Conservation (phyloP, 2,329 filamentous ascomycete species). For the Simplicillium sp. region DNA sequence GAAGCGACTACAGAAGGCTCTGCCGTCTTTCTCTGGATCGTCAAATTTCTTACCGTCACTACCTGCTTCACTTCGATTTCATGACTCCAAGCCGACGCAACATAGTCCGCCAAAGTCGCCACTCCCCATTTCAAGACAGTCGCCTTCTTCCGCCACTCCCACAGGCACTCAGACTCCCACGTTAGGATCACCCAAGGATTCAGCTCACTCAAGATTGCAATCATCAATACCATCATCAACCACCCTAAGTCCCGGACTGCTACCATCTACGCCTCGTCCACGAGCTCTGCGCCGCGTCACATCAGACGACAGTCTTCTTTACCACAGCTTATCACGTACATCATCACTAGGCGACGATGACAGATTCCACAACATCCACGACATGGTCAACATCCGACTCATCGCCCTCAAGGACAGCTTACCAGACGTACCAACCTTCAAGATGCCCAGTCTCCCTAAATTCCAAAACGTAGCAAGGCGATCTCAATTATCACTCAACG, state of each 20-base stretch:
- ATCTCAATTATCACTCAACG: constrained; percentile 22
- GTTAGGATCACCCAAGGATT: too few relatives aligned
- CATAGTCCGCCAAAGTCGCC: constrained; percentile 10
- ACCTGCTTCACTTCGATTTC: constrained; percentile 14
- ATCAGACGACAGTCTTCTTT: constrained; percentile 66
- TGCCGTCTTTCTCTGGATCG: constrained; percentile 38
- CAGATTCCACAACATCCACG: constrained; percentile 68
- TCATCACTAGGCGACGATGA: constrained; percentile 80
- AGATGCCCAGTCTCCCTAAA: constrained; percentile 53
- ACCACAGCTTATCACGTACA: constrained; percentile 64
- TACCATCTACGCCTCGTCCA: constrained; percentile 9
- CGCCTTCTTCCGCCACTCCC: background rate
- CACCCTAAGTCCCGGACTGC: too few relatives aligned
- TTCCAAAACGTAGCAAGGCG: constrained; percentile 26
- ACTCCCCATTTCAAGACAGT: constrained; percentile 5
- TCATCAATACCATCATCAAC: too few relatives aligned
- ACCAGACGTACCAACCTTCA: constrained; percentile 70
- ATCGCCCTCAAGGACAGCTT: constrained; percentile 87
- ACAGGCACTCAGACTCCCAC: too few relatives aligned
- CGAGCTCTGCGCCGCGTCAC: constrained; percentile 21
- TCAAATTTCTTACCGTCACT: constrained; percentile 29
- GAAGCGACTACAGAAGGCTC: constrained; percentile 44
- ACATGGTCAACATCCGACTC: constrained; percentile 79
- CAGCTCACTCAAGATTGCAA: too few relatives aligned
- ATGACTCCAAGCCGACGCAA: constrained; percentile 8